Evolutionary conservation across 2,329 filamentous ascomycete genomes (phyloP).

Genomic region (Fonsecaea erecta): DNA sequence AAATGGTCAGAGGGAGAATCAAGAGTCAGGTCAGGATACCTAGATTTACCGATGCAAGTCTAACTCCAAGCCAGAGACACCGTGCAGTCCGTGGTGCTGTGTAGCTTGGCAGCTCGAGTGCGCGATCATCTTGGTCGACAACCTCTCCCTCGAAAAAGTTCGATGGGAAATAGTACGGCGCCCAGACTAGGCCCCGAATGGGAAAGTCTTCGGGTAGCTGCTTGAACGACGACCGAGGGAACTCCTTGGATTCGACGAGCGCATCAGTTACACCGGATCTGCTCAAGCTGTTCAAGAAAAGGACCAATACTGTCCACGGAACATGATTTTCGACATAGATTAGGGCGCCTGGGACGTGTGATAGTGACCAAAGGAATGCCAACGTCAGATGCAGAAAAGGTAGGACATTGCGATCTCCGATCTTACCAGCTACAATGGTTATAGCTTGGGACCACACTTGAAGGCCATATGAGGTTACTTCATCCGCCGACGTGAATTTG

Average conservation of each 20-base stretch:
- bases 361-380: conserved; percentile 56
- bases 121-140: conserved; percentile 60
- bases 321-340: conserved; percentile 49
- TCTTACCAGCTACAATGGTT: conserved; percentile 51
- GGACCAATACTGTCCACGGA: conserved; percentile 57
- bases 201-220: conserved; percentile 65
- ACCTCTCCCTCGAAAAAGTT: conserved; percentile 60
- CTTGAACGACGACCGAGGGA: conserved; percentile 51
- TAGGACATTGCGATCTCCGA: conserved; percentile 57
- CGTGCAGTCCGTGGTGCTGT: conserved; percentile 55
- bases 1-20: conserved; percentile 26
- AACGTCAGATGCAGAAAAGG: conserved; percentile 61
- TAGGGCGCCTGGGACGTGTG: conserved; percentile 45
- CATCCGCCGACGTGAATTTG: conserved; percentile 34
- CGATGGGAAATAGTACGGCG: conserved; percentile 54
- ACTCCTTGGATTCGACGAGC: conserved; percentile 46
- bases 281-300: conserved; percentile 60
- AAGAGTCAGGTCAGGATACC: no score
- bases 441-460: conserved; percentile 50
- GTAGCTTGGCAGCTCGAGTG: conserved; percentile 56
- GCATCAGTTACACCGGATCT: conserved; percentile 44
- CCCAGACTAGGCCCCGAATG: conserved; percentile 61
- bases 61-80: conserved; percentile 56
- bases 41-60: conserved; percentile 48
- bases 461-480: conserved; percentile 46